Evolutionary conservation across 2,329 filamentous ascomycete species (phyloP), one percentile per base, ranked within the genome.

Genomic region (Pseudofabraea citricarpa): DNA sequence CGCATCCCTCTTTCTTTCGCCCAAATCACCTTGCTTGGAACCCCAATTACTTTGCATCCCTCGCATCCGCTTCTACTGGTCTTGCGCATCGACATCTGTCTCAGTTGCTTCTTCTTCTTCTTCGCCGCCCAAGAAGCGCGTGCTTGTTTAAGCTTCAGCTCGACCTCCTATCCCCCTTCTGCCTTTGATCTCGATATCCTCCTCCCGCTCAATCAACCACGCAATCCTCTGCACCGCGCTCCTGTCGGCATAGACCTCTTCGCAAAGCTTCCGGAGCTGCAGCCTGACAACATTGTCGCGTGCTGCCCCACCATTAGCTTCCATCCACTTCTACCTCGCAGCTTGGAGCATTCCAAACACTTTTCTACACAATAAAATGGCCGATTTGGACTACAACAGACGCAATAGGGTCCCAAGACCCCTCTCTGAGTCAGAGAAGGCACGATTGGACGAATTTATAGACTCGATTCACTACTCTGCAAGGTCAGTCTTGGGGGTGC

Each of bases 401-500:
- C 87, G 91, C 64, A 97, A 97, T 72, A 85, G 87, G 70, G 79
- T 81, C 63, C 87, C 93, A 32, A 82, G 91, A 49, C 78, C 84
- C 50, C 71, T 98, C 45, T 81, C 83, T 23, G 89, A 96, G 51
- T 70, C 75, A 15, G 93, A 98, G 74, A 82, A 86, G 53, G 81
- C 85, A 54, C 81, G 85, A 48, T 74, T 98, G 46, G 89, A 96
- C 49, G 90, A 97, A 65, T 97, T 87, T 62, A 81, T 93, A 54
- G 90, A 97, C 59, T 80, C 81, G 23, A 98, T 98, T 57, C 90
- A 97, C 68, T 98, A 98, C 71, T 97, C 91, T 41, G 80, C 87
- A 51, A 81, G 90, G 90, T 95, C 73, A 59, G 76, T 61, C 43
- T 38, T 44, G 23, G 16, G 19, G 22, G 33, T 20, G 7, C 9